phyloP scores from a whole-genome alignment of 1,284 basidiomycete genomes.

The Tilletiaria anomala region DNA sequence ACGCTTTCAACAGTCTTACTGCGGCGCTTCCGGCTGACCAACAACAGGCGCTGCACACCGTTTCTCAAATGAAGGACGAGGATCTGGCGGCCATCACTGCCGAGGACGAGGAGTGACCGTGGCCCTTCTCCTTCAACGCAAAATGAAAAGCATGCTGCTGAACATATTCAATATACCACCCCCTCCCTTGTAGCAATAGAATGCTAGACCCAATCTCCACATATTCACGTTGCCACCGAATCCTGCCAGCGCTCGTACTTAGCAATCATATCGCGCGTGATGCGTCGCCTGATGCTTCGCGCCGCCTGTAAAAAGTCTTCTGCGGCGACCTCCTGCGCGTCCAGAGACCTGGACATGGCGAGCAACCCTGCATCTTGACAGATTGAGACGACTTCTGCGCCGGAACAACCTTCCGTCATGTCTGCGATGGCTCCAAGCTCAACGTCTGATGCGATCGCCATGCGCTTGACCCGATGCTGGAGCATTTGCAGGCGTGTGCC shows the following conservation, averaged over 20 bases:
- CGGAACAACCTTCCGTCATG: slow-evolving; percentile 72
- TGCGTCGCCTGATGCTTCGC: slow-evolving; percentile 58
- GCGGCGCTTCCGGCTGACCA: background rate
- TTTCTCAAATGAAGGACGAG: background rate
- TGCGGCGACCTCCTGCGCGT: slow-evolving; percentile 59
- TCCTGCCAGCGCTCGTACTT: slow-evolving; percentile 22
- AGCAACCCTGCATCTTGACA: slow-evolving; percentile 91
- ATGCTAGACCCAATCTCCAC: no score
- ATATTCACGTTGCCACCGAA: no score
- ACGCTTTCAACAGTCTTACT: background rate
- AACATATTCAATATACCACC: no score
- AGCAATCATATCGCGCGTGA: slow-evolving; percentile 58
- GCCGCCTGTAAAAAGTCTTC: slow-evolving; percentile 65
- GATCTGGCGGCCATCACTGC: background rate
- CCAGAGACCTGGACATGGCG: slow-evolving; percentile 72
- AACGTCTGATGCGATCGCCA: slow-evolving; percentile 59
- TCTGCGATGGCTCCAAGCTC: slow-evolving; percentile 57
- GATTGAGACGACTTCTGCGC: slow-evolving; percentile 78
- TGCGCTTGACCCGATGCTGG: slow-evolving; percentile 57
- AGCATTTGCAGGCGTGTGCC: slow-evolving; percentile 70
- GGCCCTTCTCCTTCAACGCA: no score
- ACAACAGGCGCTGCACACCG: background rate
- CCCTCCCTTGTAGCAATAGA: no score
- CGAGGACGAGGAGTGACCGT: no score
- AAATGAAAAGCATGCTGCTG: no score